Evolutionary conservation across 169 alveolate genomes (phyloP), one percentile per base, ranked within the genome.

Genomic region (Plasmodium cynomolgi): DNA sequence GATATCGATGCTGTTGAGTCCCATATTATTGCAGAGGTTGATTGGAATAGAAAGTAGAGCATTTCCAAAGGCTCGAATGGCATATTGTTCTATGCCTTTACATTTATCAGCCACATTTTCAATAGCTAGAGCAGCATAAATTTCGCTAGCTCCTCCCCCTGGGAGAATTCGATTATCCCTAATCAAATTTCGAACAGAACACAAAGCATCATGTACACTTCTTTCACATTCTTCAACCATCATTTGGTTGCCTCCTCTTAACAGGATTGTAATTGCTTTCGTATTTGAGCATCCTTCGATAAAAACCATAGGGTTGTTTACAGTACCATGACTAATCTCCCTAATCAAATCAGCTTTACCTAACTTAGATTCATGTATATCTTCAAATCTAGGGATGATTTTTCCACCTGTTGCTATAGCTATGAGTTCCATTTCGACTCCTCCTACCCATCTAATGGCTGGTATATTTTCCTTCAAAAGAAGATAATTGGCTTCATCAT

Each of bases 371-470:
- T 97, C 97, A 56, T 98, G 92, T 72, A 99, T 97, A 84, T 99
- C 99, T 85, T 97, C 98, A 95, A 98, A 99, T 92, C 99, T 97
- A 13, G 99, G 99, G 50, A 99, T 99, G 50, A 99, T 99, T 95
- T 99, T 97, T 33, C 99, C 99, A 4, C 99, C 99, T 11, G 99
- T 99, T 41, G 99, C 99, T 83, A 99, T 99, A 47, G 99, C 99
- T 50, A 99, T 96, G 84, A 99, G 98, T 96, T 99, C 99, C 95
- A 99, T 98, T 96, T 99, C 99, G 8, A 99, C 99, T 15, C 99
- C 99, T 9, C 99, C 99, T 17, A 99, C 99, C 99, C 99, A 99
- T 94, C 99, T 97, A 26, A 99, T 99, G 17, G 99, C 99, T 23
- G 99, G 99, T 1, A 98, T 96, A 33, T 97, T 96, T 97, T 97